Conservation (phyloP, 495 filamentous ascomycete genomes). For the Neurospora sp. region DNA sequence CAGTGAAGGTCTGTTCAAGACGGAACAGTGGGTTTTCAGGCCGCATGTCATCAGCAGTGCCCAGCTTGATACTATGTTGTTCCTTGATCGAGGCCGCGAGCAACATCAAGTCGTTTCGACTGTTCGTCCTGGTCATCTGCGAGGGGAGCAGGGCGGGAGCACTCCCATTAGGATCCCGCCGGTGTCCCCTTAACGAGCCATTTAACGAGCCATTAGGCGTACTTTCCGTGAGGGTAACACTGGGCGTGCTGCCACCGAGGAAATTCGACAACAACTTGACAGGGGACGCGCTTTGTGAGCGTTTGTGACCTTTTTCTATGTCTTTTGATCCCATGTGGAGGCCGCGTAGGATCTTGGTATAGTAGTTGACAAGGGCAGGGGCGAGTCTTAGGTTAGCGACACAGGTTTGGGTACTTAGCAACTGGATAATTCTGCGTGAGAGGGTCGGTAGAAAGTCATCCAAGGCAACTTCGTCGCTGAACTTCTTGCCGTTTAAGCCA, state of each 20-base stretch:
- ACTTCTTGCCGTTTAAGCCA: slow-evolving; percentile 50
- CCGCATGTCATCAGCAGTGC: slow-evolving; percentile 30
- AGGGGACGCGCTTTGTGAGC: slow-evolving; percentile 61
- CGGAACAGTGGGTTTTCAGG: slow-evolving; percentile 50
- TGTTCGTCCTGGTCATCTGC: slow-evolving; percentile 28
- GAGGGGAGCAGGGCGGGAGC: slow-evolving; percentile 19
- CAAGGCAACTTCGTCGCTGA: slow-evolving; percentile 55
- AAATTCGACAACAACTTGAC: slow-evolving; percentile 86
- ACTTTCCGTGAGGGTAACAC: slow-evolving; percentile 5
- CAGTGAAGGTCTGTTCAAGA: slow-evolving; percentile 77
- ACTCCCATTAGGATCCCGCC: slow-evolving; percentile 26
- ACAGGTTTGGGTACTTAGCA: slow-evolving; percentile 59
- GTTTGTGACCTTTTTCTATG: slow-evolving; percentile 38
- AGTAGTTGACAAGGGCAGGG: slow-evolving; percentile 50
- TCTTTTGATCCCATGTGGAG: slow-evolving; percentile 53
- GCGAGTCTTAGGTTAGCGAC: slow-evolving; percentile 58
- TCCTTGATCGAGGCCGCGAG: slow-evolving; percentile 36
- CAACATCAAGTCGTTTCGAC: slow-evolving; percentile 34
- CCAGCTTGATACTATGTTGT: slow-evolving; percentile 36
- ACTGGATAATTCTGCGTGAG: slow-evolving; percentile 38
- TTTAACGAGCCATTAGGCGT: slow-evolving; percentile 6
- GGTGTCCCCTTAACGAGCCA: slow-evolving; percentile 22
- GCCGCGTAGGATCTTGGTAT: slow-evolving; percentile 64
- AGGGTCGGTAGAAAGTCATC: slow-evolving; percentile 62
- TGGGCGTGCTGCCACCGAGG: slow-evolving; percentile 40